phyloP scores from a whole-genome alignment of 805 yeast genomes.

The Saccharomycopsis schoenii region DNA sequence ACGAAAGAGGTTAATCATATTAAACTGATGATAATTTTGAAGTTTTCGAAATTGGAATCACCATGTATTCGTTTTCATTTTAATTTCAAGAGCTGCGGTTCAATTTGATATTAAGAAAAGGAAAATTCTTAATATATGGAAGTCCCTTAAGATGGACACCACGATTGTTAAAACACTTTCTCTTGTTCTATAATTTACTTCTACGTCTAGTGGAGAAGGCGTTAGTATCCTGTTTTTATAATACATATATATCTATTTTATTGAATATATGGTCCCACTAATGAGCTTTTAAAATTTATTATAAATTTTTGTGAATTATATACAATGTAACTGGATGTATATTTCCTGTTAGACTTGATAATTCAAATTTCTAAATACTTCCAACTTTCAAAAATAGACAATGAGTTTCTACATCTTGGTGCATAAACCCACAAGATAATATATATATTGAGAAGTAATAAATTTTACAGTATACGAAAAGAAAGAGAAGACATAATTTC shows the following conservation, averaged over 20 bases:
- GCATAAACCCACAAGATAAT: too few species aligned
- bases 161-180: neutral
- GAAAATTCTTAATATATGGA: neutral
- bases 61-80: too few species aligned
- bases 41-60: too few species aligned
- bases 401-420: too few species aligned
- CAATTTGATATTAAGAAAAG: too few species aligned
- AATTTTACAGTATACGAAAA: too few species aligned
- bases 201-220: neutral
- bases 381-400: too few species aligned
- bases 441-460: too few species aligned
- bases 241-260: neutral
- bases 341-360: neutral
- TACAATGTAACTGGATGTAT: neutral
- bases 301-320: too few species aligned
- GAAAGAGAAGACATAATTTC: too few species aligned
- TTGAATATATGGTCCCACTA: neutral
- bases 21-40: neutral
- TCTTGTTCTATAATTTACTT: neutral
- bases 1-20: constrained; percentile 25
- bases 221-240: neutral
- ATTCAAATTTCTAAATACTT: neutral
- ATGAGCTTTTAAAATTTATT: neutral
- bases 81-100: too few species aligned
- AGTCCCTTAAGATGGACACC: neutral